phyloP scores from a whole-genome alignment of 106 monocot genomes.

The Apostasia ramifera region DNA sequence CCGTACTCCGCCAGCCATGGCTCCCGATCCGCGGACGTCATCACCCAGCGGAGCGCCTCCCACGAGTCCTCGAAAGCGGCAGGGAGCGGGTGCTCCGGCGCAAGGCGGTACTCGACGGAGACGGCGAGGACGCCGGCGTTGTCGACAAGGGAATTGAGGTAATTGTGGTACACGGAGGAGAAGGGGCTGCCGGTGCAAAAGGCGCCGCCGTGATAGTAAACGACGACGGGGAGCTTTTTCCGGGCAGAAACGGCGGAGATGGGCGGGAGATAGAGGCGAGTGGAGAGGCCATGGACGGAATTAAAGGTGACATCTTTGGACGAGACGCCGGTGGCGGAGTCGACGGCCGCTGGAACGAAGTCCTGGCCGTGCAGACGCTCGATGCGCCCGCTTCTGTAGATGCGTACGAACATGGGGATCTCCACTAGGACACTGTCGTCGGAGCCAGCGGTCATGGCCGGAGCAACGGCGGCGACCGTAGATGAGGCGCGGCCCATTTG shows the following conservation, averaged over 20 bases:
- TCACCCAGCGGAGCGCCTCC: slow-evolving; percentile 29
- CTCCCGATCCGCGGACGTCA: not conserved
- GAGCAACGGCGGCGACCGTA: too few relatives aligned
- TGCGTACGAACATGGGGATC: not conserved
- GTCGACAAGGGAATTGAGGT: slow-evolving; percentile 24
- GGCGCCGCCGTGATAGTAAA: slow-evolving; percentile 39
- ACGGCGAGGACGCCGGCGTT: slow-evolving; percentile 15
- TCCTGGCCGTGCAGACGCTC: not conserved
- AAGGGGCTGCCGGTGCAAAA: slow-evolving; percentile 11
- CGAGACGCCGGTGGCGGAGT: slow-evolving; percentile 10
- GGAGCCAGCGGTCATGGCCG: too few relatives aligned
- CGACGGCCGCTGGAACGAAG: not conserved
- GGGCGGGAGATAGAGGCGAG: slow-evolving; percentile 15
- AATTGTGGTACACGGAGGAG: slow-evolving; percentile 13
- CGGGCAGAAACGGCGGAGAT: not conserved
- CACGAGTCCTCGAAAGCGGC: slow-evolving; percentile 35
- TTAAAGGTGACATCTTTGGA: slow-evolving; percentile 10
- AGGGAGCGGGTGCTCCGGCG: slow-evolving; percentile 35
- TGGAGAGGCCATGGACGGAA: slow-evolving; percentile 3
- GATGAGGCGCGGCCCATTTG: too few relatives aligned
- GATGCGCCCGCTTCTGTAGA: slow-evolving; percentile 9
- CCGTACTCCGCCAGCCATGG: too few relatives aligned
- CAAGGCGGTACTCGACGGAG: slow-evolving; percentile 40
- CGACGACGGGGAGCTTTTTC: slow-evolving; percentile 24
- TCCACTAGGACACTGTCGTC: too few relatives aligned